phyloP scores from a whole-genome alignment of 148 eudicot species.

The Cornus controversa region DNA sequence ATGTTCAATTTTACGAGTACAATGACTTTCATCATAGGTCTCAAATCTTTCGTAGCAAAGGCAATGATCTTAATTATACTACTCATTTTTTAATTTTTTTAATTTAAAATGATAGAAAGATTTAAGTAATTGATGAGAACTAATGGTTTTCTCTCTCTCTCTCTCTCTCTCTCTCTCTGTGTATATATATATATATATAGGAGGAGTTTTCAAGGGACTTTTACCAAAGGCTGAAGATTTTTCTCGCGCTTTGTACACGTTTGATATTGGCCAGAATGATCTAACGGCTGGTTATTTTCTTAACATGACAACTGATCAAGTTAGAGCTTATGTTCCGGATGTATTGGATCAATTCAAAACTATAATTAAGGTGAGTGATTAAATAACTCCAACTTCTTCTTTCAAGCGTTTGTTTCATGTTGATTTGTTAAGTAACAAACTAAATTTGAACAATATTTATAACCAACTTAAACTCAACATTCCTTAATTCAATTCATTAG shows the following conservation, averaged over 20 bases:
- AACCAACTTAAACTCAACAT: too few relatives aligned
- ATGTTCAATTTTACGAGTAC: conserved; percentile 65
- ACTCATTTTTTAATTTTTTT: not conserved
- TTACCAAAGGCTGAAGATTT: conserved; percentile 59
- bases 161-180: too few relatives aligned
- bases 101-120: too few relatives aligned
- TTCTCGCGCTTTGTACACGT: conserved; percentile 66
- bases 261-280: conserved; percentile 94
- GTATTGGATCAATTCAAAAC: conserved; percentile 54
- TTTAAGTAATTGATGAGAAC: too few relatives aligned
- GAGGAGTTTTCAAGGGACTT: conserved; percentile 43
- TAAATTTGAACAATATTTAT: too few relatives aligned
- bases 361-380: conserved; percentile 54
- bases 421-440: too few relatives aligned
- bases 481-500: too few relatives aligned
- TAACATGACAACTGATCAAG: conserved; percentile 69
- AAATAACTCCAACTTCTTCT: too few relatives aligned
- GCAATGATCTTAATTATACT: conserved; percentile 23
- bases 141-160: too few relatives aligned
- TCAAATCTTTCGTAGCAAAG: conserved; percentile 60
- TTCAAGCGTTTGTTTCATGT: too few relatives aligned
- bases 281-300: conserved; percentile 59
- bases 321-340: conserved; percentile 63
- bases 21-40: conserved; percentile 70
- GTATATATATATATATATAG: too few relatives aligned